Evolutionary conservation across 345 rosid species (phyloP), one percentile per base, ranked within the genome.

Genomic region (Salix purpurea): DNA sequence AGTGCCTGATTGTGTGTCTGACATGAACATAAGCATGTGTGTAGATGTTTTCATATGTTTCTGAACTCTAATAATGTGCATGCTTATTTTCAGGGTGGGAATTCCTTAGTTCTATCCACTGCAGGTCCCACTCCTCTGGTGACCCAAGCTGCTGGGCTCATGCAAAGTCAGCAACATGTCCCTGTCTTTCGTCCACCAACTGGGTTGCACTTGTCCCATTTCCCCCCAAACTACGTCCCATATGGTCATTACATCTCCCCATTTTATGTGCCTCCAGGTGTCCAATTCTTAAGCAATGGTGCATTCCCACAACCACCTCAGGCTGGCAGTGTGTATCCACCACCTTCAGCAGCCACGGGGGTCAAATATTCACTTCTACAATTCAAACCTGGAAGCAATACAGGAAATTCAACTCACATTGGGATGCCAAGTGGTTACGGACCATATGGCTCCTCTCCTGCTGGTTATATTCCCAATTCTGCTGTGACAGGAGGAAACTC

Each of bases 91-190:
- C 90, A 94, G 98, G 91, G 86, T 75, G 91, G 91, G 78, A 92
- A 88, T 83, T 85, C 95, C 52, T 68, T 89, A 65, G 96, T 84
- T 65, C 76, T 89, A 73, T 86, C 98, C 19, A 83, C 95, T 34
- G 86, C 87, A 15, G 90, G 97, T 81, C 87, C 90, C 78, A 81
- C 90, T 69, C 89, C 96, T n/a, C 69, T 86, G 70, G 91, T 74
- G 75, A 94, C 97, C 78, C 98, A 94, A 77, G 90, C 97, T 39
- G 84, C 90, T 76, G 97, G 95, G 67, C 79, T 83, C 65, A 86
- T 89, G 95, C 98, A 92, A 78, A 92, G 90, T 70, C 98, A 94
- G 82, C 98, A 91, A 79, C 91, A 91, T 82, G 84, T 90, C 52
- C 93, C 95, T 40, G 92, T 90, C 50, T 94, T 89, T 78, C 92